phyloP scores from a whole-genome alignment of 108 stramenopile genomes.

The Parietichytrium sp. region DNA sequence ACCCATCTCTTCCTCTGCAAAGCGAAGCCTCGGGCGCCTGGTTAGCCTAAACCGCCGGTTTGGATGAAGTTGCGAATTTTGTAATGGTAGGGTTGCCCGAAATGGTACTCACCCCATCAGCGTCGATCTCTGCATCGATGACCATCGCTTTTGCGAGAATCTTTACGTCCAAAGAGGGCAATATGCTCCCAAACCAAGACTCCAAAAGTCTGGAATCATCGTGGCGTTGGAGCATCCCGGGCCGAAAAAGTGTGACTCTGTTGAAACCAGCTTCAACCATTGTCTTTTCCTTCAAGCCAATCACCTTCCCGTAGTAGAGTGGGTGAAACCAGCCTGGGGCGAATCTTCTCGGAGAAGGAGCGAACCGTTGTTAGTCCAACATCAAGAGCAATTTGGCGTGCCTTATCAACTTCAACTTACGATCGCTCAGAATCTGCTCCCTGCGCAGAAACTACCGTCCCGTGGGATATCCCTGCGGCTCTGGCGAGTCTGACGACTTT shows the following conservation, averaged over 20 bases:
- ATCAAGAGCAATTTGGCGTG: no score
- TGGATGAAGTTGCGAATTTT: slow-evolving; percentile 10
- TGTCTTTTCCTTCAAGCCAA: background rate
- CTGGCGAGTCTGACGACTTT: background rate
- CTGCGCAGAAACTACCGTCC: slow-evolving; percentile 9
- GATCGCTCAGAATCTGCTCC: background rate
- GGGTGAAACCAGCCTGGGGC: slow-evolving; percentile 31
- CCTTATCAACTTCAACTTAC: no score
- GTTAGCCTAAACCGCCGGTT: no score
- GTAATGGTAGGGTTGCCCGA: slow-evolving; percentile 8
- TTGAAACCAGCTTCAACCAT: background rate
- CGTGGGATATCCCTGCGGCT: slow-evolving; percentile 28
- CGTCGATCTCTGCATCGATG: background rate
- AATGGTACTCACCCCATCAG: background rate
- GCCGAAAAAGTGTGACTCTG: background rate
- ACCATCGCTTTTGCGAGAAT: slow-evolving; percentile 3
- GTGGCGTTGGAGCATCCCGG: background rate
- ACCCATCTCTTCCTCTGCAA: no score
- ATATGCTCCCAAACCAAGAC: background rate
- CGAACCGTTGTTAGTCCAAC: no score
- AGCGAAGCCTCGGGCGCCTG: no score
- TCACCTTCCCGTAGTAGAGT: background rate
- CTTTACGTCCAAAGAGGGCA: background rate
- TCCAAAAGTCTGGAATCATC: background rate
- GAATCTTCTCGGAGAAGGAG: no score